phyloP scores from a whole-genome alignment of 2,329 filamentous ascomycete genomes.

The Aspergillus phoenicis region DNA sequence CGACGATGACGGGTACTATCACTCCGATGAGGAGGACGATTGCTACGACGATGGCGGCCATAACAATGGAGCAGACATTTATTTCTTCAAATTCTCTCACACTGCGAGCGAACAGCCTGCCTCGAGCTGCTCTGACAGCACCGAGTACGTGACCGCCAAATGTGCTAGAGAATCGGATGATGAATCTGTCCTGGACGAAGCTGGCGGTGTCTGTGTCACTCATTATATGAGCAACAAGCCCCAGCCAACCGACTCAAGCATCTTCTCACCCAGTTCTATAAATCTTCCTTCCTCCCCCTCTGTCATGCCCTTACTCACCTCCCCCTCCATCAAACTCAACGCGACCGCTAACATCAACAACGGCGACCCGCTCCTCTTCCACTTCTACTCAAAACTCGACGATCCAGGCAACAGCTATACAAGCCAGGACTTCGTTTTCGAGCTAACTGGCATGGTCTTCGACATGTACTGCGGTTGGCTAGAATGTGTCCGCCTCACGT shows the following conservation, averaged over 20 bases:
- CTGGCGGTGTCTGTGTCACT: background rate
- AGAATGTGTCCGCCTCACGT: conserved; percentile 23
- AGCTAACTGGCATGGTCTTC: conserved; percentile 33
- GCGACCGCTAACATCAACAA: background rate
- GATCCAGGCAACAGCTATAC: conserved; percentile 25
- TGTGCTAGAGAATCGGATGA: background rate
- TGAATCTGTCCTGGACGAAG: background rate
- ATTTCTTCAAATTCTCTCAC: no score
- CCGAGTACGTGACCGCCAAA: conserved; percentile 12
- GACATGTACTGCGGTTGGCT: conserved; percentile 33
- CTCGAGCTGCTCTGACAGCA: no score
- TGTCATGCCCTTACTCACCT: background rate
- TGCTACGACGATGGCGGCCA: background rate
- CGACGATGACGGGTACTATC: background rate
- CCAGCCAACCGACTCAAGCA: no score
- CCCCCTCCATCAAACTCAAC: background rate
- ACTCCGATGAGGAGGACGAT: background rate
- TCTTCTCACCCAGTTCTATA: no score
- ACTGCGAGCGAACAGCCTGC: no score
- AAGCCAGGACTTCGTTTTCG: conserved; percentile 25
- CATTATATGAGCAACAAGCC: no score
- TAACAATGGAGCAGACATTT: background rate
- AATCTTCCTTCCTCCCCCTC: background rate
- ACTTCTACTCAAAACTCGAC: conserved; percentile 30
- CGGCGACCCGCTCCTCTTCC: conserved; percentile 25